These are phyloP conservation scores for Puccinia coronata DNA, from an alignment of 1,284 basidiomycete species.

Conservation along the genomic window DNA sequence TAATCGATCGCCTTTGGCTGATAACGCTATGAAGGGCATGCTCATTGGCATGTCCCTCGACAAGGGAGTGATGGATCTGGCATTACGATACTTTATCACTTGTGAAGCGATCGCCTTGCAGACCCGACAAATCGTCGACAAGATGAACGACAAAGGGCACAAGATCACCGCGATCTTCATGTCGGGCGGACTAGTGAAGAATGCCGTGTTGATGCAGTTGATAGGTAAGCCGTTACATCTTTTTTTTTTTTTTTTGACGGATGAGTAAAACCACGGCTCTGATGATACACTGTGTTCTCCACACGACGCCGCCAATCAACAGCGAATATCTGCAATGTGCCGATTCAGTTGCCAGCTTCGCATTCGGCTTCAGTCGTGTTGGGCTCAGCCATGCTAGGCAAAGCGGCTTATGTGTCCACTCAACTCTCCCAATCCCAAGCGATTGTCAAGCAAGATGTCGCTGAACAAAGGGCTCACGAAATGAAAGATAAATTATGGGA, in stretches of 20 bases:
- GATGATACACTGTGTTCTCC: background rate
- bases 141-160: constrained; percentile 85
- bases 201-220: constrained; percentile 54
- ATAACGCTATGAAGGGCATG: constrained; percentile 87
- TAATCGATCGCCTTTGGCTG: constrained; percentile 93
- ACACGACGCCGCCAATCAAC: constrained; percentile 59
- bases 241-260: constrained; percentile 56
- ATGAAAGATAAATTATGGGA: constrained; percentile 78
- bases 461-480: constrained; percentile 63
- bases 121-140: constrained; percentile 89
- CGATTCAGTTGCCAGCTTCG: constrained; percentile 77
- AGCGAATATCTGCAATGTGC: constrained; percentile 79
- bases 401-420: constrained; percentile 74
- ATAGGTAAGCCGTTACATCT: constrained; percentile 32
- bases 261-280: constrained; percentile 54
- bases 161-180: constrained; percentile 83
- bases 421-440: constrained; percentile 54
- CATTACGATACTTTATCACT: constrained; percentile 84
- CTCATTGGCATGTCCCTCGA: constrained; percentile 84
- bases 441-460: constrained; percentile 61
- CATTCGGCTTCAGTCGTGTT: constrained; percentile 80
- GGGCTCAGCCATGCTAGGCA: constrained; percentile 88
- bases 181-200: constrained; percentile 63
- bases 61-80: constrained; percentile 74
- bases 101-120: constrained; percentile 93